Evolutionary conservation across 2,329 filamentous ascomycete species (phyloP), one percentile per base, ranked within the genome.

Genomic region (Talaromyces sp.): DNA sequence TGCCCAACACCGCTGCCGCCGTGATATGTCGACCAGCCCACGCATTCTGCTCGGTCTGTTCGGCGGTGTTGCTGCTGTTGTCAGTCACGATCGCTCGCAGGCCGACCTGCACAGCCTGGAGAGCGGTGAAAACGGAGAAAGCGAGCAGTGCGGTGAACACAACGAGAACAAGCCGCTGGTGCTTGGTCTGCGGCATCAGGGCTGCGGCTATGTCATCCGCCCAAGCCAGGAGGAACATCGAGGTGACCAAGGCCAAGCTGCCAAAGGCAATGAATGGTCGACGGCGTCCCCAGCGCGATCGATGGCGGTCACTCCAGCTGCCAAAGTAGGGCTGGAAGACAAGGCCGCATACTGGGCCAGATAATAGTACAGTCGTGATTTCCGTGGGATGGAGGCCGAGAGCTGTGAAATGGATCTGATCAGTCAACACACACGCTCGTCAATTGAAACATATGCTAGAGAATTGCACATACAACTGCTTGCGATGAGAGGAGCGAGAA

Each of bases 241-340:
- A 59, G 25, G 27, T 4, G 27, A 59, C 47, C 13, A 55, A 5
- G 39, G 36, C 25, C 4, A 11, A 9, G 5, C 42, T 54, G 25
- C 57, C 57, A 7, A 11, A 39, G 2, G 54, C 17, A 3, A 59
- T 55, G n/a, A 59, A 59, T 15, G 57, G 57, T 15, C 27, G 36
- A 30, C 57, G 19, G 9, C 36, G 36, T 19, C 57, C 33, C 57
- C 49, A 59, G 25, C 1, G 13, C 9, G 57, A 54, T 7, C n/a
- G 49, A n/a, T 33, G 33, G 10, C 9, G 13, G 17, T 59, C 57
- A 55, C 51, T 55, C 57, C 51, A 15, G 17, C 33, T 54, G 4
- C 51, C 57, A 47, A 59, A 59, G 33, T 17, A 59, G 25, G 51
- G 51, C n/a, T 55, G 51, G 11, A 59, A 19, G 13, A 28, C 54